Percentiles rank a stretch among this genome's conserved stretches.
Evolutionary conservation across 164 flowering plant genomes (phyloP).

Genomic region (Vitis labrusca): DNA sequence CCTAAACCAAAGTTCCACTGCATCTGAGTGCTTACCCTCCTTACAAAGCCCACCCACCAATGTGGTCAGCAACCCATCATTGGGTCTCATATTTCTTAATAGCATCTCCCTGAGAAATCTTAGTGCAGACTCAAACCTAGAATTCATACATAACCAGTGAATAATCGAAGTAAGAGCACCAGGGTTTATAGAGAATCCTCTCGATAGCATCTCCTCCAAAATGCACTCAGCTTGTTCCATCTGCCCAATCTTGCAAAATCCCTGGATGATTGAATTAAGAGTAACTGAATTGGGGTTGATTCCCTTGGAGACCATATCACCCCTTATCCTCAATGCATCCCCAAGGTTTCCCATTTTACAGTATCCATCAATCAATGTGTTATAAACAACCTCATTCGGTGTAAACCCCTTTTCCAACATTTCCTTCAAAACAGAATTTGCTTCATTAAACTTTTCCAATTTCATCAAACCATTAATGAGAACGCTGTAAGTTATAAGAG

Average conservation of each 20-base stretch:
- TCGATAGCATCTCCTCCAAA: slow-evolving; percentile 52
- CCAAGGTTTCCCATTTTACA: slow-evolving; percentile 45
- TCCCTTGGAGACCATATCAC: slow-evolving; percentile 58
- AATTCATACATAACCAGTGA: slow-evolving; percentile 38
- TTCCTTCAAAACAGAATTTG: slow-evolving; percentile 47
- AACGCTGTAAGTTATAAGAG: slow-evolving; percentile 48
- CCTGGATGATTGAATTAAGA: slow-evolving; percentile 51
- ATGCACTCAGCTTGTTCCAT: slow-evolving; percentile 46
- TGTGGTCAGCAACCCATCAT: slow-evolving; percentile 51
- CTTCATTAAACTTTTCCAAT: slow-evolving; percentile 47
- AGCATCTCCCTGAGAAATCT: slow-evolving; percentile 51
- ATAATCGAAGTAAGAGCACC: slow-evolving; percentile 47
- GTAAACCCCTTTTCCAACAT: slow-evolving; percentile 44
- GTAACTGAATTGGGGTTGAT: slow-evolving; percentile 53
- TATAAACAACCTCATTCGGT: slow-evolving; percentile 57
- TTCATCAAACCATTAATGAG: slow-evolving; percentile 62
- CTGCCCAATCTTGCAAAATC: slow-evolving; percentile 50
- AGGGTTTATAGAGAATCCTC: slow-evolving; percentile 30
- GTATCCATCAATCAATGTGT: slow-evolving; percentile 65
- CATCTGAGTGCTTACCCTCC: slow-evolving; percentile 44
- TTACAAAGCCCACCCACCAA: slow-evolving; percentile 52
- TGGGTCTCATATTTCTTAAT: slow-evolving; percentile 53
- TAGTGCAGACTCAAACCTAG: slow-evolving; percentile 51
- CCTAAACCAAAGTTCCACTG: slow-evolving; percentile 55
- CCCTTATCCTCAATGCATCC: slow-evolving; percentile 48